phyloP scores from a whole-genome alignment of 2,329 filamentous ascomycete genomes.

The Fusarium nygamai region DNA sequence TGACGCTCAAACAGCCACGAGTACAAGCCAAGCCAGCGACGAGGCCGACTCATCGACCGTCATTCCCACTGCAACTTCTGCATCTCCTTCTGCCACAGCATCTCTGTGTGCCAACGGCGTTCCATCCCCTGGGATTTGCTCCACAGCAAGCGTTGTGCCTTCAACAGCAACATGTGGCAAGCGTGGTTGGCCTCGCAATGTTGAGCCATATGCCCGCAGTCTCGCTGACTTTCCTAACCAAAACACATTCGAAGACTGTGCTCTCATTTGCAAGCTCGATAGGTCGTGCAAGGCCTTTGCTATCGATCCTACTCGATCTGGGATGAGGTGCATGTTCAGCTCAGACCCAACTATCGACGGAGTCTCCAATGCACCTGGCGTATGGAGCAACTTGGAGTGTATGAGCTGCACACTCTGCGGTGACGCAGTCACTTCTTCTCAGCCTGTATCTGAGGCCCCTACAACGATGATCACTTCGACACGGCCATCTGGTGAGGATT shows the following conservation, averaged over 20 bases:
- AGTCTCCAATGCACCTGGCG: not conserved
- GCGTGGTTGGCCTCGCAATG: slow-evolving; percentile 1
- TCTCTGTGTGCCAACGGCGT: slow-evolving; percentile 13
- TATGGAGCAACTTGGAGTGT: slow-evolving; percentile 24
- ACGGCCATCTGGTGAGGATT: not conserved
- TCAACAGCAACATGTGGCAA: slow-evolving; percentile 13
- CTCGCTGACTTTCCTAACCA: not conserved
- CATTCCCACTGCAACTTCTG: not conserved
- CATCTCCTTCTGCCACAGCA: not conserved
- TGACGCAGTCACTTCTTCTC: not conserved
- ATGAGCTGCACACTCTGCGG: slow-evolving; percentile 17
- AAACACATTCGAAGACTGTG: slow-evolving; percentile 24
- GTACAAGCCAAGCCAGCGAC: not conserved
- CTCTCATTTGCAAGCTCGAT: slow-evolving; percentile 25
- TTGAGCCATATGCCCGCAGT: slow-evolving; percentile 1
- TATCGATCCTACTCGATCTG: not conserved
- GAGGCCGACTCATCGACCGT: not conserved
- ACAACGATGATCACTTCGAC: slow-evolving; percentile 29
- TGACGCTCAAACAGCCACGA: not conserved
- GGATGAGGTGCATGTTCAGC: slow-evolving; percentile 12
- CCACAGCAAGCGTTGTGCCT: not conserved
- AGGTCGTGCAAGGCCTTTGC: slow-evolving; percentile 19
- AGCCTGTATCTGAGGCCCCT: not conserved
- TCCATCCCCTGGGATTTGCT: slow-evolving; percentile 20
- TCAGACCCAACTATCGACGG: not conserved